Evolutionary conservation across 345 rosid species (phyloP), one percentile per base, ranked within the genome.

Genomic region (Dipteronia dyeriana): DNA sequence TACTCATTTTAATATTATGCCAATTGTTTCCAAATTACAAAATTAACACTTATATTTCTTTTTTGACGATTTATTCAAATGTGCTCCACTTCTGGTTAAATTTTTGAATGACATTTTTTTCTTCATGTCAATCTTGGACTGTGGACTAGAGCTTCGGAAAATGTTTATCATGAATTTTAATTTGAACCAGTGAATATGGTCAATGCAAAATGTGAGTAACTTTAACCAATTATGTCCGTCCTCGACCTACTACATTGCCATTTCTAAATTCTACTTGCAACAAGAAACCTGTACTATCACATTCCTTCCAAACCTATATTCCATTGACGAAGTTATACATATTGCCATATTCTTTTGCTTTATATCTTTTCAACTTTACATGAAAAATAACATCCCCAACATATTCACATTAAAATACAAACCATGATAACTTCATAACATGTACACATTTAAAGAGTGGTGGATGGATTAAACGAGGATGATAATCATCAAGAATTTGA

Each of bases 241-340:
- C 45, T 49, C 54, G 54, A 49, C 54, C 19, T 14, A 6, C 5
- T 49, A 19, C 54, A 3, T 49, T 49, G 54, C 19, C 16, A 14
- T 34, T n/a, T n/a, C 45, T 41, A 41, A 49, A n/a, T n/a, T n/a
- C 45, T 41, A 41, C 25, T 70, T 4, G 14, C 4, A 66, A 4
- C 23, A 51, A 71, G 31, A 34, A 71, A 20, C 49, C 75, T 10
- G 1, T 13, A 34, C 75, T 38, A 22, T 34, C 34, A 31, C 26
- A 54, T 7, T 20, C 34, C 45, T 20, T 49, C 38, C 74, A 47
- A 4, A 5, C 75, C 22, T 51, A 73, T 43, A 73, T 73, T 73
- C 41, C 66, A 41, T 25, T 43, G 43, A 7, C 4, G 10, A 60
- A 22, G 39, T 60, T 41, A 41, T 23, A 41, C 65, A 72, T 38